Percentiles rank a stretch among this genome's conserved stretches.
These are phyloP conservation scores for Grosmannia clavigera DNA, from an alignment of 2,329 filamentous ascomycete species.

Conservation along the genomic window DNA sequence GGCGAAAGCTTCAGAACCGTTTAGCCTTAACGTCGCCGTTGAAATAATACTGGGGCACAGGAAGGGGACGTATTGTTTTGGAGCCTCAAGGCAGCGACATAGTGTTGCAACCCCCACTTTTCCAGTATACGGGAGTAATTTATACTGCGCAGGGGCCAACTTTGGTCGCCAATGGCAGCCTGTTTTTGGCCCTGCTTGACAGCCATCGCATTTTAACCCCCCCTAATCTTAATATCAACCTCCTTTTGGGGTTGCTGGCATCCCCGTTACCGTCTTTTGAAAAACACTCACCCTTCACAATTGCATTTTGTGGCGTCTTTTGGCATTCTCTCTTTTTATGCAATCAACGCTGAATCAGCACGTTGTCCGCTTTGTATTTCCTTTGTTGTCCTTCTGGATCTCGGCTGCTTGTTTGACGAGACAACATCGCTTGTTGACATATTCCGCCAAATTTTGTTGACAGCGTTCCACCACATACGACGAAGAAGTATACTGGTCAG, in stretches of 20 bases:
- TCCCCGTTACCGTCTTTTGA: neutral
- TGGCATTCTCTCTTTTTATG: neutral
- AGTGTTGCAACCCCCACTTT: neutral
- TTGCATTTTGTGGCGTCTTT: neutral
- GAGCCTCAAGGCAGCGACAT: neutral
- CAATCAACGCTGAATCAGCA: neutral
- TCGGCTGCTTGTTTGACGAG: neutral
- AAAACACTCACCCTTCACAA: neutral
- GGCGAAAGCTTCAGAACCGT: neutral
- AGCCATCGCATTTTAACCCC: neutral
- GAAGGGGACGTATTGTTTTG: neutral
- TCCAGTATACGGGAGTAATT: neutral
- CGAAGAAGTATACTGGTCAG: neutral
- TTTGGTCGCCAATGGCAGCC: neutral
- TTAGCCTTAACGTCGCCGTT: neutral
- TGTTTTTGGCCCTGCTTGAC: neutral
- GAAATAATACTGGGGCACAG: neutral
- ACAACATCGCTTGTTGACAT: neutral
- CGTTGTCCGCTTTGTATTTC: neutral
- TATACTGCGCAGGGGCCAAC: neutral
- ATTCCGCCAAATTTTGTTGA: neutral
- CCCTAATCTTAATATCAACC: neutral
- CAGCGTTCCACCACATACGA: neutral
- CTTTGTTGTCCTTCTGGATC: neutral
- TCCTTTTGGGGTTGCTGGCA: neutral